Conservation (phyloP, 768 basidiomycete species). For the Crassisporium funariophilum region DNA sequence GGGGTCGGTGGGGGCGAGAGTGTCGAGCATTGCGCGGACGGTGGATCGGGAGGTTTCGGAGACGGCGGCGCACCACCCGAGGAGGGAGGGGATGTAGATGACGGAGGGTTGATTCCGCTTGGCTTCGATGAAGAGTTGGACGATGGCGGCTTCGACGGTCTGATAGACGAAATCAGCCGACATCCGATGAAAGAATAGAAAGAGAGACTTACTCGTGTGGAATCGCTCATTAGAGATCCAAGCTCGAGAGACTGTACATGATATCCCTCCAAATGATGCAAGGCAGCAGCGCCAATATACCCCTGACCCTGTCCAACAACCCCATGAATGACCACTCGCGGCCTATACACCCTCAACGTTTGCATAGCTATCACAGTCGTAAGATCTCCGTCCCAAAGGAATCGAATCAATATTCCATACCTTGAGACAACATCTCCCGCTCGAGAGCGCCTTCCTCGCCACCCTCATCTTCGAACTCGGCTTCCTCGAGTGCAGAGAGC, state of each 20-base stretch:
- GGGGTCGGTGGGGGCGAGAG: constrained; percentile 88
- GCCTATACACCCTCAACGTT: constrained; percentile 86
- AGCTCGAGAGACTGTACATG: constrained; percentile 94
- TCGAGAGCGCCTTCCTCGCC: constrained; percentile 84
- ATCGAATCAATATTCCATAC: constrained; percentile 42
- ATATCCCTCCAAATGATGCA: constrained; percentile 95
- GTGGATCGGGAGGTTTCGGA: constrained; percentile 84
- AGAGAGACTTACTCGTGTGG: constrained; percentile 68
- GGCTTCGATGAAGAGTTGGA: constrained; percentile 94
- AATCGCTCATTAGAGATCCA: constrained; percentile 85
- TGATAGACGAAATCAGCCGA: constrained; percentile 38
- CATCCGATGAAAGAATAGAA: no score
- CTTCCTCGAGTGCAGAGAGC: constrained; percentile 88
- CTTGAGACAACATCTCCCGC: constrained; percentile 85
- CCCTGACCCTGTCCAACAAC: constrained; percentile 86
- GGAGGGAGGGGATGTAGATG: constrained; percentile 89
- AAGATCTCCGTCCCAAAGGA: constrained; percentile 4
- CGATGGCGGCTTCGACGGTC: constrained; percentile 91
- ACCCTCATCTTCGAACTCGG: constrained; percentile 82
- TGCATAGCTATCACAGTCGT: constrained; percentile 71
- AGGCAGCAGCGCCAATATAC: constrained; percentile 85
- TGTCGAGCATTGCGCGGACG: constrained; percentile 88
- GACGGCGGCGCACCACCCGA: constrained; percentile 84
- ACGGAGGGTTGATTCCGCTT: constrained; percentile 97
- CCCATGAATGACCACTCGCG: constrained; percentile 84